Percentiles rank a stretch among this genome's conserved stretches.
Evolutionary conservation across 805 yeast species (phyloP).

Genomic region (Barnettozyma sp.): DNA sequence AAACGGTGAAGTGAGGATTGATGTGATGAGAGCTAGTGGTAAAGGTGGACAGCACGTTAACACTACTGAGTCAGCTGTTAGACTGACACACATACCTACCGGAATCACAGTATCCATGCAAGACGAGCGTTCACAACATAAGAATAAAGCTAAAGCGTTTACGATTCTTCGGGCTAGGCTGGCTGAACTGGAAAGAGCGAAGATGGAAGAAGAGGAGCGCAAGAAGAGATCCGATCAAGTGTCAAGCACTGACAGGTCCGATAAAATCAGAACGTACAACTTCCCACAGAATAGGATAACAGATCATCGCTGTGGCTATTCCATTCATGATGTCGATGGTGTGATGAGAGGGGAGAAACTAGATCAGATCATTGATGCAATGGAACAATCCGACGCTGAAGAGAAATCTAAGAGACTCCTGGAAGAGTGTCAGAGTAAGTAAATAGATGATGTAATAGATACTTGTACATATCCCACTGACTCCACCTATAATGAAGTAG

Average conservation of each 20-base stretch:
- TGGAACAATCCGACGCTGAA: constrained; percentile 40
- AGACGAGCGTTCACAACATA: constrained; percentile 92
- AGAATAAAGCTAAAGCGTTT: constrained; percentile 89
- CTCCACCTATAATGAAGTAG: no score
- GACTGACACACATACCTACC: constrained; percentile 86
- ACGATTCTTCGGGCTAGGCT: constrained; percentile 72
- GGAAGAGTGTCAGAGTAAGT: constrained; percentile 11
- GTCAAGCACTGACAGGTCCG: constrained; percentile 81
- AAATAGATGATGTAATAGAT: neutral
- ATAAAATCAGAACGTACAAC: constrained; percentile 90
- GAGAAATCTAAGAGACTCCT: constrained; percentile 31
- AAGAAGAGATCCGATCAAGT: constrained; percentile 76
- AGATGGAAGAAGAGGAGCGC: constrained; percentile 58
- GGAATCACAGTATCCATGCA: constrained; percentile 88
- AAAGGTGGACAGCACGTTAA: constrained; percentile 98
- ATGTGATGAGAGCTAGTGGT: constrained; percentile 96
- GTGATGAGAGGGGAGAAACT: constrained; percentile 54
- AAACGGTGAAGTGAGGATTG: constrained; percentile 85
- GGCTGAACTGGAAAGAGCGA: constrained; percentile 70
- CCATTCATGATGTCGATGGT: constrained; percentile 68
- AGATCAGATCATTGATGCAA: constrained; percentile 48
- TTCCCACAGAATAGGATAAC: constrained; percentile 89
- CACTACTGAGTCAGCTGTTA: constrained; percentile 94
- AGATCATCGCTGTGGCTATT: constrained; percentile 83
- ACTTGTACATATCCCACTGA: constrained; percentile 4